Base-by-base conservation (phyloP, 2,329 filamentous ascomycete genomes). In the Elsinoe necatrix region DNA sequence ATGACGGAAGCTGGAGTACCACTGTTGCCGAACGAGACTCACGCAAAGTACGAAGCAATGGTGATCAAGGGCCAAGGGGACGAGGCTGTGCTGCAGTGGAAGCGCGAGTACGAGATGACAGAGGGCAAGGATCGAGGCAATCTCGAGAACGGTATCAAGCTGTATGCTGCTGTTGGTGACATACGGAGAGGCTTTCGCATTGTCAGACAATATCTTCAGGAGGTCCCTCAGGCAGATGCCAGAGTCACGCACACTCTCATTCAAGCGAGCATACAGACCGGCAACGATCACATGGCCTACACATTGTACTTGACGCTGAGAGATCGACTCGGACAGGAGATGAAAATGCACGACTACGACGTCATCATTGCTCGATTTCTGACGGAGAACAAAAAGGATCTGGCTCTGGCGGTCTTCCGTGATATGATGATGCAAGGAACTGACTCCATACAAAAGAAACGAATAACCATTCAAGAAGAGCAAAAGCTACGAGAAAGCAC, bases 261-360 rank as follows among this genome's bases (percentile, higher is more conserved):
- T 57, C 77, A 79, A 37, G 81, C 84, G 6, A 85, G 82, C 69
- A 82, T 82, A 1, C 76, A 73, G 39, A 74, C 79, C 11, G 65
- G 77, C 3, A 73, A 74, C 1, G 75, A 75, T 25, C 70, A 78
- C 16, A 76, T 77, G 60, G 87, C 87, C 0, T 92, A 86, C 82
- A 71, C 77, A 21, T 68, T 81, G 1, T 93, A 92, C 68, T 71
- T 82, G 35, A 76, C 77, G 54, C 75, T 95, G 62, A 82, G 83
- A 59, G 72, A 76, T 23, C 75, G 79, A 4, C 74, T 89, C 1
- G 82, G 80, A 0, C 66, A 75, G 21, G 70, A 76, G 0, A 85
- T 90, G 72, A 80, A 75, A 2, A 83, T 91, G 65, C 73, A 82
- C 16, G 86, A 95, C 65, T 95, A 91, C 63, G 89, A 95, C 67